Percentiles rank a stretch among this genome's conserved stretches.
phyloP scores from a whole-genome alignment of 2,329 filamentous ascomycete species.

The Botrytis galanthina region DNA sequence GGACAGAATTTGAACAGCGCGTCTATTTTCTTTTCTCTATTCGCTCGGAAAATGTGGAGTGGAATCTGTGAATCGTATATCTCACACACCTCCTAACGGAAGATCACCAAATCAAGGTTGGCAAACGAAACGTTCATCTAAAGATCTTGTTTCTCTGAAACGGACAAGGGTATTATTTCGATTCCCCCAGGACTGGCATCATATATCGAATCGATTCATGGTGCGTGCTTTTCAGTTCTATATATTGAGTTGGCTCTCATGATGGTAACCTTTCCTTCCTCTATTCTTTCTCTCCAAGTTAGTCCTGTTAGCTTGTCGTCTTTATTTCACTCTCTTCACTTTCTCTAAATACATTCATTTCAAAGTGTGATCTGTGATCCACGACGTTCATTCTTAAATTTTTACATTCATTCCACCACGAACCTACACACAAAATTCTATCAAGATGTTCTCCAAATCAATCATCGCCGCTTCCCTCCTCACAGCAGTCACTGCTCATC shows the following conservation, averaged over 20 bases:
- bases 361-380: constrained; percentile 16
- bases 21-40: background rate
- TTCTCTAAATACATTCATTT: constrained; percentile 6
- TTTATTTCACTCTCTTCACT: background rate
- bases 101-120: background rate
- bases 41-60: background rate
- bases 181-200: background rate
- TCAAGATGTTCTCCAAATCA: constrained; percentile 35
- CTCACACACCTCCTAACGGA: background rate
- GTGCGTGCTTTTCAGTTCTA: background rate
- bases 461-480: constrained; percentile 32
- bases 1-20: background rate
- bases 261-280: background rate
- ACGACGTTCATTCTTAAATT: constrained; percentile 29
- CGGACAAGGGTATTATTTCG: background rate
- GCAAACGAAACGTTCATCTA: constrained; percentile 1
- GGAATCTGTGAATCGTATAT: background rate
- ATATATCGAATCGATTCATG: background rate
- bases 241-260: constrained; percentile 14
- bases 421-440: background rate
- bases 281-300: constrained; percentile 9
- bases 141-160: constrained; percentile 2
- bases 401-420: constrained; percentile 27
- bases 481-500: constrained; percentile 39
- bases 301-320: constrained; percentile 1